A percentile compares a stretch with the other conserved stretches of the same genome.
These are phyloP conservation scores for Euphorbia schlechtendalii DNA, from an alignment of 441 rosid genomes.

Conservation along the genomic window DNA sequence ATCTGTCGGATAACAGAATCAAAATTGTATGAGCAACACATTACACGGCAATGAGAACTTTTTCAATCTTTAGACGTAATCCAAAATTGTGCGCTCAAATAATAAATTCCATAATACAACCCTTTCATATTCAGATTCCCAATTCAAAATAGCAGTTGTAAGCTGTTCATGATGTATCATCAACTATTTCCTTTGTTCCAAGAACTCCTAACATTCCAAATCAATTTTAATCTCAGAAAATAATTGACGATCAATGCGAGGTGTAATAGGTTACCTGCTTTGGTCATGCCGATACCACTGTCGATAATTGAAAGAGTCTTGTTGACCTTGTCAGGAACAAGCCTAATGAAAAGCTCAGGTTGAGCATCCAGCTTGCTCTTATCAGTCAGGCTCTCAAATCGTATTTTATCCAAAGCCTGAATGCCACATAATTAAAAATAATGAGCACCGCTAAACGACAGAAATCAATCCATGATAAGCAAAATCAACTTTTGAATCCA, in stretches of 20 bases:
- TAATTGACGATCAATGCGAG: not conserved
- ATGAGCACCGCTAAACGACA: no score
- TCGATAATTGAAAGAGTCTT: conserved; percentile 62
- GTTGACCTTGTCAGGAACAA: conserved; percentile 67
- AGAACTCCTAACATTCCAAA: not conserved
- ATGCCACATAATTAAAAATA: no score
- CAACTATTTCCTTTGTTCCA: not conserved
- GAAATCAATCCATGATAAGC: no score
- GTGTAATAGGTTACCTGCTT: conserved; percentile 55
- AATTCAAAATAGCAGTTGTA: no score
- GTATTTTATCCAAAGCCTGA: conserved; percentile 76
- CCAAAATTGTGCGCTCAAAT: no score
- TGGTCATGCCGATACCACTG: conserved; percentile 86
- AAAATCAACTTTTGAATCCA: no score
- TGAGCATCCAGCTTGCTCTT: conserved; percentile 88
- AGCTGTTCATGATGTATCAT: not conserved
- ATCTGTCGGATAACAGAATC: conserved; percentile 36
- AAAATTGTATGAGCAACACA: not conserved
- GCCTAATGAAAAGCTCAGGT: conserved; percentile 69
- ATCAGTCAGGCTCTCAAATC: conserved; percentile 74
- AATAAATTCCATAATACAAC: no score
- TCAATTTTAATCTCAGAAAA: not conserved
- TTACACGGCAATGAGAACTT: no score
- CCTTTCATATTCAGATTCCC: no score
- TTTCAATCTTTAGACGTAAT: no score